These are phyloP conservation scores for Hydnum rufescens DNA, from an alignment of 768 basidiomycete species.

Conservation along the genomic window DNA sequence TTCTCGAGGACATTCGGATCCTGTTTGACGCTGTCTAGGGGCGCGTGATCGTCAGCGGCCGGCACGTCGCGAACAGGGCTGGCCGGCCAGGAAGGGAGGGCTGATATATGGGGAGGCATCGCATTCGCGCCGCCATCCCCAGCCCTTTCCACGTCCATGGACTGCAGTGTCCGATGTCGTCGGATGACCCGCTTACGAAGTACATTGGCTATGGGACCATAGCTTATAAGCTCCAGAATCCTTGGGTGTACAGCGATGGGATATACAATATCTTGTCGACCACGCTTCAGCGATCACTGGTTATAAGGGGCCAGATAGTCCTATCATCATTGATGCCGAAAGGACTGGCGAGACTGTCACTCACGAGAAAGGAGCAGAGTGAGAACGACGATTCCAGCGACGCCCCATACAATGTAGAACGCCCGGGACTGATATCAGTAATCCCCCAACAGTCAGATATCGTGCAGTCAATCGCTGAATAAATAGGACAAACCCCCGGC, in stretches of 20 bases:
- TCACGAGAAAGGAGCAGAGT: background rate
- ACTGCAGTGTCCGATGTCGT: too few species aligned
- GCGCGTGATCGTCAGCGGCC: too few species aligned
- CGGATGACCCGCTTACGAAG: background rate
- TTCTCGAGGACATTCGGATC: too few species aligned
- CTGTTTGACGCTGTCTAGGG: too few species aligned
- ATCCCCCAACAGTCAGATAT: too few species aligned
- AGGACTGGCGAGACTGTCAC: background rate
- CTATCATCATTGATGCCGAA: background rate
- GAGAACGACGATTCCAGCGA: background rate
- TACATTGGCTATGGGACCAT: background rate
- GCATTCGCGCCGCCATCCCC: too few species aligned
- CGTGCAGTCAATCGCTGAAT: background rate
- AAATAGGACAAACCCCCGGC: background rate
- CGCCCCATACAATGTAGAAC: constrained; percentile 1
- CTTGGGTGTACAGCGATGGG: background rate
- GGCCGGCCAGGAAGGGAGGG: too few species aligned
- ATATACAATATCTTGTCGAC: background rate
- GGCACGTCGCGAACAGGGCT: too few species aligned
- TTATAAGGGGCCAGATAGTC: background rate
- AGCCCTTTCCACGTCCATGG: too few species aligned
- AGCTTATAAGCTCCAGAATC: too few species aligned
- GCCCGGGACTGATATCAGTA: background rate
- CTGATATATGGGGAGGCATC: too few species aligned
- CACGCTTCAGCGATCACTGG: background rate